phyloP scores from a whole-genome alignment of 2,329 filamentous ascomycete species.

The Pseudogymnoascus sp. region DNA sequence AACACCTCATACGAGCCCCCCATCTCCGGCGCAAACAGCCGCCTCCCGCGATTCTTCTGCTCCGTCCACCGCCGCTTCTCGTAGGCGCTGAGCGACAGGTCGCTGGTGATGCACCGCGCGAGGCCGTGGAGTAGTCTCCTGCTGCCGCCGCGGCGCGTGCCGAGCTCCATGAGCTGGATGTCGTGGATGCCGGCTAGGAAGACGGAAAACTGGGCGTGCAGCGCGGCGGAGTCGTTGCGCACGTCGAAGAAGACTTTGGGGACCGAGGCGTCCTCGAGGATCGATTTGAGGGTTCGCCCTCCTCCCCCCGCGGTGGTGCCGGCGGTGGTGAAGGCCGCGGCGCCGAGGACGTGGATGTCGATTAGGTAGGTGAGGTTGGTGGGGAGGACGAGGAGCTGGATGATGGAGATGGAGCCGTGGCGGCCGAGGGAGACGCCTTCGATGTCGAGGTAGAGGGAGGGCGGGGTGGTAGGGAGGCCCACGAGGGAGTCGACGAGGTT shows the following conservation, averaged over 20 bases:
- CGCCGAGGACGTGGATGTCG: conserved; percentile 33
- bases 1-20: conserved; percentile 42
- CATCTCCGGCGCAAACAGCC: conserved; percentile 33
- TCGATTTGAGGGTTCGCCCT: conserved; percentile 27
- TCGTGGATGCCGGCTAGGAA: conserved; percentile 38
- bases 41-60: conserved; percentile 30
- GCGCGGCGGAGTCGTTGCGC: conserved; percentile 48
- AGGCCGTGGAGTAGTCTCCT: conserved; percentile 30
- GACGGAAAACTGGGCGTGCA: conserved; percentile 39
- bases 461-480: conserved; percentile 19
- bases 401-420: conserved; percentile 34
- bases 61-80: conserved; percentile 26
- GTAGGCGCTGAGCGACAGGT: conserved; percentile 7
- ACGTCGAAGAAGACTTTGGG: conserved; percentile 51
- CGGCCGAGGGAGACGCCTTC: conserved; percentile 35
- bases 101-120: conserved; percentile 29
- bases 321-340: conserved; percentile 28
- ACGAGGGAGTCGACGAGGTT: conserved; percentile 11
- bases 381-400: conserved; percentile 29
- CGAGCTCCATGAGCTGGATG: conserved; percentile 49
- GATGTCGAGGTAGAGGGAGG: conserved; percentile 36
- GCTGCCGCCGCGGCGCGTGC: conserved; percentile 27
- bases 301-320: conserved; percentile 21
- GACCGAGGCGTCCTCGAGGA: conserved; percentile 37
- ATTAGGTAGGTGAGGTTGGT: conserved; percentile 30